A percentile compares a stretch with the other conserved stretches of the same genome.
Evolutionary conservation across 257 asterid species (phyloP).

Genomic region (Jaltomata sinuosa): DNA sequence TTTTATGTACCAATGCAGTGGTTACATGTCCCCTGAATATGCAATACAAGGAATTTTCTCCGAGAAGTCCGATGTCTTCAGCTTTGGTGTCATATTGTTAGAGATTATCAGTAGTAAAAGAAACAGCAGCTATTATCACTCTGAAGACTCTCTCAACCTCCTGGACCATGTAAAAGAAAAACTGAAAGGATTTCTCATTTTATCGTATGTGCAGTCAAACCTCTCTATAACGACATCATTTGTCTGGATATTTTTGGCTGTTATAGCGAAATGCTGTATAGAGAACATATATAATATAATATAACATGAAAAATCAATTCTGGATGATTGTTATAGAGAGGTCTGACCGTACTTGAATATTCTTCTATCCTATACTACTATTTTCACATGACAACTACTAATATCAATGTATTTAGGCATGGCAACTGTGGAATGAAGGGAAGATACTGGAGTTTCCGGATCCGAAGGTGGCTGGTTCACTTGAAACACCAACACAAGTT

Average conservation of each 20-base stretch:
- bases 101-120: not conserved
- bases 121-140: not conserved
- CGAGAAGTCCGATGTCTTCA: not conserved
- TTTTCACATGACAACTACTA: not conserved
- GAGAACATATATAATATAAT: not conserved
- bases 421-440: conserved; percentile 8
- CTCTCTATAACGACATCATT: not conserved
- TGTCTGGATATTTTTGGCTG: not conserved
- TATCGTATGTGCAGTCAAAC: not conserved
- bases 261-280: not conserved
- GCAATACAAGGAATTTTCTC: not conserved
- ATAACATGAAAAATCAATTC: not conserved
- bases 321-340: not conserved
- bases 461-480: not conserved
- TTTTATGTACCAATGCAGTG: not conserved
- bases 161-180: not conserved
- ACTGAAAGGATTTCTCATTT: not conserved
- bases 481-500: not conserved
- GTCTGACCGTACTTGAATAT: not conserved
- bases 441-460: conserved; percentile 1
- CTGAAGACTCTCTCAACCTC: not conserved
- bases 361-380: not conserved
- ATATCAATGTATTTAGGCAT: not conserved
- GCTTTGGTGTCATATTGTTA: conserved; percentile 3
- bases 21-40: not conserved